Percentiles rank a stretch among this genome's conserved stretches.
phyloP scores from a whole-genome alignment of 495 filamentous ascomycete genomes.

The Trichoderma orchidacearum region DNA sequence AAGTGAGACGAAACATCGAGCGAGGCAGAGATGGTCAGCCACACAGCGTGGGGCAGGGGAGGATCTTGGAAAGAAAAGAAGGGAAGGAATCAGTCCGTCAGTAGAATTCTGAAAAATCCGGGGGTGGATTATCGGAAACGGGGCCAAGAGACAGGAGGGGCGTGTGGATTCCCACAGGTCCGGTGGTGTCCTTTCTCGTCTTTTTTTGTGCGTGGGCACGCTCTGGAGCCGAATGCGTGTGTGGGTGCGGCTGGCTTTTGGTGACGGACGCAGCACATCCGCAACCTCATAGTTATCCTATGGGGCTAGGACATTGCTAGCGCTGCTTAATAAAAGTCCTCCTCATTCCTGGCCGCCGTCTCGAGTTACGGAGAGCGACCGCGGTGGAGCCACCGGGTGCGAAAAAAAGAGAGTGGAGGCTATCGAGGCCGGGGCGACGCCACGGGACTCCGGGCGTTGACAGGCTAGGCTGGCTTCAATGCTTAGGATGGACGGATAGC shows the following conservation, averaged over 20 bases:
- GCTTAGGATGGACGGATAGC: background rate
- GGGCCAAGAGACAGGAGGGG: background rate
- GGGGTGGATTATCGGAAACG: conserved; percentile 1
- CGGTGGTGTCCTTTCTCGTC: background rate
- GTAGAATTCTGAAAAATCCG: conserved; percentile 1
- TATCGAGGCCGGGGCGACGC: background rate
- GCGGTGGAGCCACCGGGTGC: background rate
- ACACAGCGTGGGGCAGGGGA: background rate
- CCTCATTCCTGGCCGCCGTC: background rate
- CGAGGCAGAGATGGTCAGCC: background rate
- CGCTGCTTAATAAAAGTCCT: background rate
- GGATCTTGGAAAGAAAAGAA: background rate
- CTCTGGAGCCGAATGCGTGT: background rate
- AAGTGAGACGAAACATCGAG: background rate
- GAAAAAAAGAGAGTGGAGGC: background rate
- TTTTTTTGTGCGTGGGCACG: background rate
- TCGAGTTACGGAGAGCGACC: background rate
- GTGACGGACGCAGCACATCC: too few relatives aligned
- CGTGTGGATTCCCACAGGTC: background rate
- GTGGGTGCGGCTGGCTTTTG: background rate
- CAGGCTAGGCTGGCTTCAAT: background rate
- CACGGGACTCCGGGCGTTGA: background rate
- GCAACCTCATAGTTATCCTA: too few relatives aligned
- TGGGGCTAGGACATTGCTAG: too few relatives aligned
- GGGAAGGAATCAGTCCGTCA: background rate